Percentiles rank a stretch among this genome's conserved stretches.
Evolutionary conservation across 257 asterid species (phyloP).

Genomic region (Catharanthus roseus): DNA sequence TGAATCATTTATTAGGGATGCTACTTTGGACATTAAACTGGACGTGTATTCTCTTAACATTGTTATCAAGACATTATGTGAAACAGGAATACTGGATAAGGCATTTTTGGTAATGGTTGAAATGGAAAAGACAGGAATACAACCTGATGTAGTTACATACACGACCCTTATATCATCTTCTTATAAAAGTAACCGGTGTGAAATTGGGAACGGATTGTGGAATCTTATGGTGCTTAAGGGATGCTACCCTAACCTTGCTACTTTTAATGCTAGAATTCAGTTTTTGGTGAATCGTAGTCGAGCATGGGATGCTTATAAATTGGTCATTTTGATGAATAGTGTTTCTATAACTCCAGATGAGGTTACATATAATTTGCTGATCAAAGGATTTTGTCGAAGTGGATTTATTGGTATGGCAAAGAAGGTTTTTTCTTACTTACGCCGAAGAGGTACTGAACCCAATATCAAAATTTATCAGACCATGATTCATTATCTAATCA

Average conservation of each 20-base stretch:
- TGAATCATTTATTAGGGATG: constrained; percentile 47
- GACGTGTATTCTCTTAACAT: constrained; percentile 58
- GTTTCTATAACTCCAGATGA: constrained; percentile 45
- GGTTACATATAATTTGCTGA: constrained; percentile 72
- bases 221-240: constrained; percentile 64
- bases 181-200: constrained; percentile 42
- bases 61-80: constrained; percentile 61
- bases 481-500: constrained; percentile 62
- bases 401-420: constrained; percentile 54
- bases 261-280: constrained; percentile 77
- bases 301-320: constrained; percentile 69
- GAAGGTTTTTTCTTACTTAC: constrained; percentile 51
- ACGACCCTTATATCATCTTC: constrained; percentile 69
- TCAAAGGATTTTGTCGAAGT: constrained; percentile 60
- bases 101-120: constrained; percentile 50
- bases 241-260: constrained; percentile 65
- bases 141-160: constrained; percentile 73
- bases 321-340: constrained; percentile 45
- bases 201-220: constrained; percentile 74
- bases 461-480: constrained; percentile 72
- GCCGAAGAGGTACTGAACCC: constrained; percentile 47
- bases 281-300: constrained; percentile 53
- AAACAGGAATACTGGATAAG: constrained; percentile 50
- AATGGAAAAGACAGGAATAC: constrained; percentile 53
- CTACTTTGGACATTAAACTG: constrained; percentile 38